Conservation (phyloP, 352 stramenopile genomes). For the Pythium grandisporangium region DNA sequence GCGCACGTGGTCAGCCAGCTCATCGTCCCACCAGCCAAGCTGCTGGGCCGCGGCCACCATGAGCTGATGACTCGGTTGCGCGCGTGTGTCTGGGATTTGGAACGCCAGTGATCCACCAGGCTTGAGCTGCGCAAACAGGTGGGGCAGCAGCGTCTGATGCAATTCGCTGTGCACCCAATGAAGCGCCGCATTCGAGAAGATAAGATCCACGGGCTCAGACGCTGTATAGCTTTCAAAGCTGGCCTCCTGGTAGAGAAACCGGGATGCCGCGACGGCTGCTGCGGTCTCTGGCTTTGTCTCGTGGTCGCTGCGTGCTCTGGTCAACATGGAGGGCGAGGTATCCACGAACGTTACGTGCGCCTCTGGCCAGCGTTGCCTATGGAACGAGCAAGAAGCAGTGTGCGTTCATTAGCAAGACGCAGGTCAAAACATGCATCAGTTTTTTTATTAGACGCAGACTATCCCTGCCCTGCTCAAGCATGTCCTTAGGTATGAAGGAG, state of each 20-base stretch:
- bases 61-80: slow-evolving; percentile 45
- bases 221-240: slow-evolving; percentile 50
- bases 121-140: slow-evolving; percentile 50
- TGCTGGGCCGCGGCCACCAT: slow-evolving; percentile 40
- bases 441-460: too few species aligned
- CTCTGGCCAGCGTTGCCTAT: slow-evolving; percentile 37
- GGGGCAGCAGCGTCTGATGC: slow-evolving; percentile 32
- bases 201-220: slow-evolving; percentile 35
- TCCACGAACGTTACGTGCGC: slow-evolving; percentile 51
- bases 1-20: slow-evolving; percentile 41
- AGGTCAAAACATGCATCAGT: too few species aligned
- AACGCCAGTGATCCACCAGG: slow-evolving; percentile 59
- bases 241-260: slow-evolving; percentile 34
- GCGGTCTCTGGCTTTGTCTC: too few species aligned
- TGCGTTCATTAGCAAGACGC: too few species aligned
- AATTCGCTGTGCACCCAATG: slow-evolving; percentile 53
- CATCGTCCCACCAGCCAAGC: slow-evolving; percentile 22
- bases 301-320: too few species aligned
- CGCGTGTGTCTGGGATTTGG: slow-evolving; percentile 62
- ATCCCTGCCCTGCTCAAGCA: too few species aligned
- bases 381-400: not conserved
- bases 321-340: slow-evolving; percentile 55
- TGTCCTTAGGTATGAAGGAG: too few species aligned
- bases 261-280: slow-evolving; percentile 6
- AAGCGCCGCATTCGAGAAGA: slow-evolving; percentile 64